phyloP scores from a whole-genome alignment of 495 filamentous ascomycete species.

The Neurospora hispaniola region DNA sequence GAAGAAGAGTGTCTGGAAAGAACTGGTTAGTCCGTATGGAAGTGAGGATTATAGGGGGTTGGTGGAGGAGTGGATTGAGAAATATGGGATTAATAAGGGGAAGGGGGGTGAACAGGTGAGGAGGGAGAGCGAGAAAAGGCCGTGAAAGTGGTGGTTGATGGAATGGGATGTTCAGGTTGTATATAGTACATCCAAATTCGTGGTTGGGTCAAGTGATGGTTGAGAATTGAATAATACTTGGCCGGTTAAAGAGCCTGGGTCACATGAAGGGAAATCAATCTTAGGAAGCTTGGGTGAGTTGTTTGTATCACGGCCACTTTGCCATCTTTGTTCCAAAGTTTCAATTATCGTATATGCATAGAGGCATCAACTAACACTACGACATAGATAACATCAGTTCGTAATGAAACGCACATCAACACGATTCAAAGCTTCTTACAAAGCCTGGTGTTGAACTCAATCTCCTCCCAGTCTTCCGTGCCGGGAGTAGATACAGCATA shows the following conservation, averaged over 20 bases:
- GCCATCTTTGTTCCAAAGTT: not conserved
- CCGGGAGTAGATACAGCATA: constrained; percentile 30
- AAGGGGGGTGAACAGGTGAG: not conserved
- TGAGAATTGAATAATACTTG: too few species aligned
- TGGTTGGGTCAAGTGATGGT: not conserved
- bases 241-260: not conserved
- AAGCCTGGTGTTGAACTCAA: constrained; percentile 25
- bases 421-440: constrained; percentile 12
- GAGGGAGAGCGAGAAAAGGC: not conserved
- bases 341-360: not conserved
- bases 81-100: not conserved
- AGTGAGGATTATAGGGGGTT: constrained; percentile 42
- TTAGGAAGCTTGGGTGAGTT: not conserved
- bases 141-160: not conserved
- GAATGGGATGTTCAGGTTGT: not conserved
- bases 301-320: not conserved
- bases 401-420: not conserved
- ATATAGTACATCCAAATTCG: not conserved
- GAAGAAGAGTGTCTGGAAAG: constrained; percentile 16
- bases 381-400: not conserved
- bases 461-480: constrained; percentile 30
- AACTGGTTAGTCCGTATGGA: constrained; percentile 37
- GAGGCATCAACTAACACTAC: not conserved
- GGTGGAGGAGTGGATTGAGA: constrained; percentile 39
- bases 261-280: not conserved